Conservation (phyloP, 179 eudicot species). For the Silene vulgaris region DNA sequence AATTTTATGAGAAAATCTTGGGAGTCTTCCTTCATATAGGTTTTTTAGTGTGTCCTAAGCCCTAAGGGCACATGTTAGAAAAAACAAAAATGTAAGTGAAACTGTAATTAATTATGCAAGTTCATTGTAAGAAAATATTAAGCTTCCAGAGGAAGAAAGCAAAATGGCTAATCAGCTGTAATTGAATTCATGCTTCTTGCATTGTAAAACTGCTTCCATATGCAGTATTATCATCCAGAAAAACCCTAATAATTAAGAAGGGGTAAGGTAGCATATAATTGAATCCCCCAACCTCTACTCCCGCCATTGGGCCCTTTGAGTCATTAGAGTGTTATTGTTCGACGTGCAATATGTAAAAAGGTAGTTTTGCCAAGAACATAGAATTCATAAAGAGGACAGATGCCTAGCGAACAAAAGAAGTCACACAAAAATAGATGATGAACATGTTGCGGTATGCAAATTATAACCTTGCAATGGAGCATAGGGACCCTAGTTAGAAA, state of each 20-base stretch:
- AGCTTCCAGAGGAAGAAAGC: background rate
- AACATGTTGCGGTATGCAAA: background rate
- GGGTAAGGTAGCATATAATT: background rate
- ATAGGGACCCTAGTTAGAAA: too few species aligned
- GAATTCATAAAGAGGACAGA: background rate
- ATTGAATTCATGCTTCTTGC: background rate
- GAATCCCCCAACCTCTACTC: too few species aligned
- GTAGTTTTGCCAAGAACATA: background rate
- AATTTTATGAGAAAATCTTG: too few species aligned
- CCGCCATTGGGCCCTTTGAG: too few species aligned
- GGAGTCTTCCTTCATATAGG: too few species aligned
- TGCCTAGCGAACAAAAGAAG: background rate
- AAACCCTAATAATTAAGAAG: too few species aligned
- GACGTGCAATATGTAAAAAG: background rate
- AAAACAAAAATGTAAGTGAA: background rate
- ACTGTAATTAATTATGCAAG: background rate
- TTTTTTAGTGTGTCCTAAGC: too few species aligned
- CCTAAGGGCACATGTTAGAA: too few species aligned
- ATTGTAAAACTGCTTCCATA: background rate
- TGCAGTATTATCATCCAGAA: background rate
- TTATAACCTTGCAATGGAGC: background rate
- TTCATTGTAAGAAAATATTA: background rate
- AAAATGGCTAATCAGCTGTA: background rate
- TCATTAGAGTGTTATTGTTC: too few species aligned
- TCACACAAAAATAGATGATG: background rate